phyloP scores from a whole-genome alignment of 2,329 filamentous ascomycete species.

The Nakataea oryzae region DNA sequence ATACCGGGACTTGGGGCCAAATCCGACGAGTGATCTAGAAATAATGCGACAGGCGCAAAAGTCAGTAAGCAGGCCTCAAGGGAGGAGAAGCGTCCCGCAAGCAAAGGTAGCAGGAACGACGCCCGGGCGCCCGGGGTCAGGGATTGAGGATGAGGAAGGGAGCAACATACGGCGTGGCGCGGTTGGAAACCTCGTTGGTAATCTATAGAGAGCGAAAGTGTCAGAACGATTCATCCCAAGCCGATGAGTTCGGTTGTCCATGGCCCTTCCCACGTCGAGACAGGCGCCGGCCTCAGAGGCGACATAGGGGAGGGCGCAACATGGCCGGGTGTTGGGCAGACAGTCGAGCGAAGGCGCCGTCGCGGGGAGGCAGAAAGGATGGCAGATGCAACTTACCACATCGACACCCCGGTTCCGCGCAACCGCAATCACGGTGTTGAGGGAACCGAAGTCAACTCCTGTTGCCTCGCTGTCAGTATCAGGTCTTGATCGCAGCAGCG shows the following conservation, averaged over 20 bases:
- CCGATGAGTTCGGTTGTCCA: conserved; percentile 2
- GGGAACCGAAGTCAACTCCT: conserved; percentile 90
- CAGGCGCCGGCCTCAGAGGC: no score
- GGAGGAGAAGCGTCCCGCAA: background rate
- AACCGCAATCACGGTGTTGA: conserved; percentile 96
- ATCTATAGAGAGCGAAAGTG: conserved; percentile 47
- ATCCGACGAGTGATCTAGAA: conserved; percentile 78
- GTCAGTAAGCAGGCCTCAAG: conserved; percentile 7
- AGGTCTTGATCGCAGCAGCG: background rate
- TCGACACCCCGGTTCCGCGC: conserved; percentile 98
- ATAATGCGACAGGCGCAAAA: conserved; percentile 12
- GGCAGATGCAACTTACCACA: conserved; percentile 60
- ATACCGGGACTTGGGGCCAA: conserved; percentile 87
- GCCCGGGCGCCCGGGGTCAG: no score
- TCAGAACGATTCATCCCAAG: conserved; percentile 4
- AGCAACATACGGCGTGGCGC: conserved; percentile 81
- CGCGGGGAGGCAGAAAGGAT: background rate
- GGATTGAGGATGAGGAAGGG: conserved; percentile 1
- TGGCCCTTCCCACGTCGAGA: no score
- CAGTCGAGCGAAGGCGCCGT: no score
- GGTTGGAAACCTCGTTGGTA: conserved; percentile 98
- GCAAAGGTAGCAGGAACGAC: no score
- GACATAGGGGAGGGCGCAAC: no score
- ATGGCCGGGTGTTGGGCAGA: no score
- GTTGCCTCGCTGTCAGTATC: background rate